Percentiles rank a stretch among this genome's conserved stretches.
Evolutionary conservation across 495 filamentous ascomycete species (phyloP).

Genomic region (Neurospora sp.): DNA sequence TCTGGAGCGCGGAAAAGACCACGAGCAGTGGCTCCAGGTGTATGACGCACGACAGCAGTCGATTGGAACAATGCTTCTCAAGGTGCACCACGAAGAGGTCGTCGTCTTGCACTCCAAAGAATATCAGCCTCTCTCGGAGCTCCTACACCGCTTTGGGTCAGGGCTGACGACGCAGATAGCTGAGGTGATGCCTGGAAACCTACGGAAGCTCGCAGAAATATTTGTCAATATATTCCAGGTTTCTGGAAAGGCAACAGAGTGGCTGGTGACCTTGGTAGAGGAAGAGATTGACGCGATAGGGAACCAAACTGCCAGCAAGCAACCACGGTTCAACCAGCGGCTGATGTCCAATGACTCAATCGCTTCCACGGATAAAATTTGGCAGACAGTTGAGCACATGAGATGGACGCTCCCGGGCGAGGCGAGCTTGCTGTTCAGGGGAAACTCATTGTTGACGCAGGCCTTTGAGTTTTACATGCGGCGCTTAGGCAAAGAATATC

Average conservation of each 20-base stretch:
- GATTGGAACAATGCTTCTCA: slow-evolving; percentile 82
- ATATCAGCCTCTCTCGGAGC: slow-evolving; percentile 73
- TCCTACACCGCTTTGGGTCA: slow-evolving; percentile 74
- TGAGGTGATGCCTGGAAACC: slow-evolving; percentile 61
- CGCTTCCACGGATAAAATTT: slow-evolving; percentile 44
- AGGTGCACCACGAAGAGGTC: slow-evolving; percentile 71
- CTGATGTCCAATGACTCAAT: slow-evolving; percentile 72
- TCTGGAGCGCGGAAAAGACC: slow-evolving; percentile 63
- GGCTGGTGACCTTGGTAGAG: slow-evolving; percentile 87
- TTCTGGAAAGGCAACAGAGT: slow-evolving; percentile 76
- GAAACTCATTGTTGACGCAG: slow-evolving; percentile 91
- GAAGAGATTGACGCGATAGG: slow-evolving; percentile 92
- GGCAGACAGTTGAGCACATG: slow-evolving; percentile 50
- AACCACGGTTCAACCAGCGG: slow-evolving; percentile 63
- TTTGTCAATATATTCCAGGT: slow-evolving; percentile 95
- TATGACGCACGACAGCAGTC: slow-evolving; percentile 58
- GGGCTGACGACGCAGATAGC: slow-evolving; percentile 81
- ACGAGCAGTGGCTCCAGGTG: slow-evolving; percentile 85
- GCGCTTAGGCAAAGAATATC: slow-evolving; percentile 82
- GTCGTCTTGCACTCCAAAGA: slow-evolving; percentile 79
- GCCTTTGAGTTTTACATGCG: slow-evolving; percentile 93
- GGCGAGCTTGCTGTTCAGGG: slow-evolving; percentile 90
- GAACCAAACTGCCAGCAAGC: slow-evolving; percentile 60
- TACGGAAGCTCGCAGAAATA: slow-evolving; percentile 72
- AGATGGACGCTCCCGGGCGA: slow-evolving; percentile 58